These are phyloP conservation scores for Xylariaceae sp. DNA, from an alignment of 2,329 filamentous ascomycete species.

Conservation along the genomic window DNA sequence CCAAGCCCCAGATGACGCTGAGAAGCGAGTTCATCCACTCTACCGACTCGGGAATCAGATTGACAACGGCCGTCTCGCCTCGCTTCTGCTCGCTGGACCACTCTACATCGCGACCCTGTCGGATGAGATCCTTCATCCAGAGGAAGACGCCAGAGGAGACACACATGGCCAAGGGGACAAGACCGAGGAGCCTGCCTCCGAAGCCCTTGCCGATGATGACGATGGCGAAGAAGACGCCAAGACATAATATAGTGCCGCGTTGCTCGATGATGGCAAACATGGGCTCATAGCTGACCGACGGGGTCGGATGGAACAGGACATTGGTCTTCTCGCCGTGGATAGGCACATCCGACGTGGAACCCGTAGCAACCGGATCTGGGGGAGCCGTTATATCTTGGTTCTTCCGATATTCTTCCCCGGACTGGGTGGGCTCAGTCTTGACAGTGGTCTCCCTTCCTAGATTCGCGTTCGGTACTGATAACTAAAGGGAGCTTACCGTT, in stretches of 20 bases:
- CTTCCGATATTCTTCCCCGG: conserved; percentile 71
- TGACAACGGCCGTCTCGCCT: conserved; percentile 78
- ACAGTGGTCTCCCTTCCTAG: conserved; percentile 68
- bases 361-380: conserved; percentile 75
- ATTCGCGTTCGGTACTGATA: conserved; percentile 88
- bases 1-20: conserved; percentile 78
- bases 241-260: conserved; percentile 64
- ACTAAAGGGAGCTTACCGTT: conserved; percentile 35
- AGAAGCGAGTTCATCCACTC: conserved; percentile 94
- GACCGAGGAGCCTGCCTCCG: conserved; percentile 68
- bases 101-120: conserved; percentile 75
- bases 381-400: conserved; percentile 88
- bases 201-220: conserved; percentile 73
- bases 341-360: conserved; percentile 86
- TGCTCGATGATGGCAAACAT: conserved; percentile 75
- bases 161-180: conserved; percentile 68
- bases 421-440: conserved; percentile 65
- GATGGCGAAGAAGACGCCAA: conserved; percentile 66
- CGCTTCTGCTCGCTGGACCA: conserved; percentile 84
- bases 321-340: conserved; percentile 97
- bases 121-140: conserved; percentile 83
- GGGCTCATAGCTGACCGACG: conserved; percentile 81
- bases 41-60: conserved; percentile 87
- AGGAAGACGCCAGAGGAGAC: conserved; percentile 75
- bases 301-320: conserved; percentile 90